Base-by-base conservation (phyloP, 2,329 filamentous ascomycete genomes). In the Sporothrix schenckii region DNA sequence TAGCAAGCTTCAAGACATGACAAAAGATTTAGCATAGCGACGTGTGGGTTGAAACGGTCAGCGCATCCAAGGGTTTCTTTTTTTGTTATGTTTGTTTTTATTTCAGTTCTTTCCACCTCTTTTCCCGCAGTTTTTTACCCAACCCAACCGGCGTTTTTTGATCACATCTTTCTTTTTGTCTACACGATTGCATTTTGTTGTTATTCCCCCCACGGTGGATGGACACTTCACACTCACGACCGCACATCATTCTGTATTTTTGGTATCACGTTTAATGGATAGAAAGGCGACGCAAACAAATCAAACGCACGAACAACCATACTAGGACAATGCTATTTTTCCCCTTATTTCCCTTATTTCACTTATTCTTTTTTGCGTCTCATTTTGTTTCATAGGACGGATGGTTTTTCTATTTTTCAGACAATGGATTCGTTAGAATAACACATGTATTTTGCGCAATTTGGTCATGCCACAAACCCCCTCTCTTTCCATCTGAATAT, bases 101-200 rank as follows among this genome's bases (percentile, higher is more conserved):
- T 74, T 69, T 68, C 60, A 54, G 52, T 73, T 72, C 70, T 49
- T 72, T 72, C 69, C 16, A 14, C 49, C 14, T 24, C 73, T 65
- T 34, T 61, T 13, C 10, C 41, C 11, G 14, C 9, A 44, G 3
- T 47, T 65, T n/a, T 21, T 56, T 44, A 44, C 56, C 56, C 56
- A 24, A 44, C 34, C 56, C 34, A 24, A 44, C 34, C 54, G 30
- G 34, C 54, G 39, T 58, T 66, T 3, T 41, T 41, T 50, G 24
- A 27, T 60, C 19, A 10, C n/a, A 24, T 53, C 9, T 50, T 70
- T 24, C 39, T n/a, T 60, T 24, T 53, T 69, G n/a, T 16, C 21
- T 65, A 16, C 41, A 50, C 49, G 53, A 34, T 70, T 65, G 24
- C 39, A 39, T 24, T 66, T 70, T 53, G 24, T n/a, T 56, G 19